Evolutionary conservation across 371 early-diverging fungal species (phyloP), one percentile per base, ranked within the genome.

Genomic region (Vavraia culicis): DNA sequence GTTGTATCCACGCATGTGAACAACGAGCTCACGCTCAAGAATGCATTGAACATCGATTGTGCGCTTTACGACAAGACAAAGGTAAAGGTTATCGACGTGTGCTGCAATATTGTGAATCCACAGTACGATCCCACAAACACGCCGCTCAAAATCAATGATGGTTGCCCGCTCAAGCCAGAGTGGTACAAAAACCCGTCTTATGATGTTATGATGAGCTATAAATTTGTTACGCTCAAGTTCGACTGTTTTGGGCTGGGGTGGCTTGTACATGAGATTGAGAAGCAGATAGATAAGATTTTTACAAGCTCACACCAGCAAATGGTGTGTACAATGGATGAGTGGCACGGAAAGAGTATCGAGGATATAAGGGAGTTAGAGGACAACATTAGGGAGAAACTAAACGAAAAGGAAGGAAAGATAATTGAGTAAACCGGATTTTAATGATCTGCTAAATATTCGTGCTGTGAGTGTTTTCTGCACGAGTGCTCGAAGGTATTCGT

Each of bases 241-340:
- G 65, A 71, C 41, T 37, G 41, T 4, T 58, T 53, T n/a, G 46
- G 63, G 32, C 43, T 64, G 31, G 65, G 64, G 19, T 55, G 61
- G 58, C 50, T 66, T 35, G 52, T 63, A 9, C 52, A 59, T 14
- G 62, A 64, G 27, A 47, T 67, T 13, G 49, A 55, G 3, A 53
- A 54, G 35, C 20, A 42, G 16, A 42, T 69, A 32, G 16, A 48
- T 19, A 54, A 62, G 9, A 33, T 65, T n/a, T 50, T 67, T 33
- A 32, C 57, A n/a, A 47, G 50, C 15, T 37, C 56, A 10, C 67
- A 69, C 27, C 57, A 64, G 35, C 37, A 59, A 22, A 41, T 71
- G 21, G 36, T 69, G 16, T 53, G 57, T 16, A 49, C 41, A 22
- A 46, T 61, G 32, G 54, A 61, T 4, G 59, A 67, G 18, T 71